Percentiles rank a stretch among this genome's conserved stretches.
phyloP scores from a whole-genome alignment of 768 basidiomycete species.

The Chalciporus chontae region DNA sequence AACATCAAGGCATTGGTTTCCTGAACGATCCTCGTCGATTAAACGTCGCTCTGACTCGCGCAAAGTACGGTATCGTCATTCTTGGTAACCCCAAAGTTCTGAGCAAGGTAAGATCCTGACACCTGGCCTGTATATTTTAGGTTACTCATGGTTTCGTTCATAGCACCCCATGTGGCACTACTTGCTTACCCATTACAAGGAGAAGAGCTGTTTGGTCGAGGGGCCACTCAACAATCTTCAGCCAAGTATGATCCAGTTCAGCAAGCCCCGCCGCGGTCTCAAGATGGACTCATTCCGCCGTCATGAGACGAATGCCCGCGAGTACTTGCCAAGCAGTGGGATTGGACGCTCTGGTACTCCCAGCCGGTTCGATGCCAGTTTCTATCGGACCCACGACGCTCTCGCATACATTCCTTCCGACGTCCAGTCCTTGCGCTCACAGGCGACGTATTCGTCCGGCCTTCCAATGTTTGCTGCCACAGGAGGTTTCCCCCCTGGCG shows the following conservation, averaged over 20 bases:
- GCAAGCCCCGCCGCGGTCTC: slow-evolving; percentile 89
- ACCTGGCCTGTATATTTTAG: slow-evolving; percentile 4
- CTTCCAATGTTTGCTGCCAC: slow-evolving; percentile 77
- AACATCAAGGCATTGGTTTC: slow-evolving; percentile 99
- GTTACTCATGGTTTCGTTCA: slow-evolving; percentile 4
- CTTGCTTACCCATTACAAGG: slow-evolving; percentile 97
- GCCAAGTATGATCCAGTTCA: slow-evolving; percentile 98
- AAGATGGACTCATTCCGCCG: slow-evolving; percentile 94
- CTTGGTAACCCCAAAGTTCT: slow-evolving; percentile 99
- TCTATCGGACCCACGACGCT: slow-evolving; percentile 94
- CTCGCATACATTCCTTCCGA: slow-evolving; percentile 94
- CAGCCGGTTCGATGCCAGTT: slow-evolving; percentile 92
- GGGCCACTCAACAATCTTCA: slow-evolving; percentile 96
- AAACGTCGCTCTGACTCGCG: slow-evolving; percentile 95
- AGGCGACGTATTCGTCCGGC: slow-evolving; percentile 93
- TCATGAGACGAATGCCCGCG: slow-evolving; percentile 88
- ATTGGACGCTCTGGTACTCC: slow-evolving; percentile 77
- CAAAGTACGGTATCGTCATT: slow-evolving; percentile 98
- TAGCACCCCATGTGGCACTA: slow-evolving; percentile 99
- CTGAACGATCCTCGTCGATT: slow-evolving; percentile 95
- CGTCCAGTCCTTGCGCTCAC: slow-evolving; percentile 92
- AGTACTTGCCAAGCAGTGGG: slow-evolving; percentile 50
- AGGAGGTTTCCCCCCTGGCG: slow-evolving; percentile 66
- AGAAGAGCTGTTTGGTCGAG: slow-evolving; percentile 89
- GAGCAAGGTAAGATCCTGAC: slow-evolving; percentile 74